Percentiles rank a stretch among this genome's conserved stretches.
Evolutionary conservation across 306 rosid species (phyloP).

Genomic region (Bauhinia variegata): DNA sequence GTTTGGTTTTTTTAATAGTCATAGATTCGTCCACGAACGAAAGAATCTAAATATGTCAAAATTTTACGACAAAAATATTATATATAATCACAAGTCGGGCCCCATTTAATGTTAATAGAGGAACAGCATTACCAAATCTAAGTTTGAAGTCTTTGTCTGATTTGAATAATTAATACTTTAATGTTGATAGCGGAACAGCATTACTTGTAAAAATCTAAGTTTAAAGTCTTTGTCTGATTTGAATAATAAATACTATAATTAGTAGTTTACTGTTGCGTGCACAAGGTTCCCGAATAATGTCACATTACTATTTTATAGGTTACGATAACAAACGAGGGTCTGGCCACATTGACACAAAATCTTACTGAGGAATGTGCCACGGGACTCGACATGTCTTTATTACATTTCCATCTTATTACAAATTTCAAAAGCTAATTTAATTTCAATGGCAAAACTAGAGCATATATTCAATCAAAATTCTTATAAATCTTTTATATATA

Average conservation of each 20-base stretch:
- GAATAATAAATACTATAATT: conserved; percentile 19
- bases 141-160: conserved; percentile 28
- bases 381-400: not conserved
- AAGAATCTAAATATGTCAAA: conserved; percentile 24
- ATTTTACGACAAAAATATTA: not conserved
- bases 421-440: conserved; percentile 13
- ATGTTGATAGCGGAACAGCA: conserved; percentile 38
- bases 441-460: no score
- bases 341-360: conserved; percentile 25
- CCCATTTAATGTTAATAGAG: conserved; percentile 32
- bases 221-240: conserved; percentile 31
- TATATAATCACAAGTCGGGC: conserved; percentile 17
- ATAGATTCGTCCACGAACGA: conserved; percentile 17
- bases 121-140: conserved; percentile 16
- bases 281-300: conserved; percentile 56
- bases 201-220: conserved; percentile 25
- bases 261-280: conserved; percentile 48
- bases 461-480: no score
- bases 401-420: not conserved
- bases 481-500: no score
- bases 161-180: conserved; percentile 32
- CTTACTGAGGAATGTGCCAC: conserved; percentile 43
- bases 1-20: conserved; percentile 22
- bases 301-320: conserved; percentile 49
- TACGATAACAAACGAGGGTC: conserved; percentile 32